These are phyloP conservation scores for Verticillium isaacii DNA, from an alignment of 2,329 filamentous ascomycete species.

Conservation along the genomic window DNA sequence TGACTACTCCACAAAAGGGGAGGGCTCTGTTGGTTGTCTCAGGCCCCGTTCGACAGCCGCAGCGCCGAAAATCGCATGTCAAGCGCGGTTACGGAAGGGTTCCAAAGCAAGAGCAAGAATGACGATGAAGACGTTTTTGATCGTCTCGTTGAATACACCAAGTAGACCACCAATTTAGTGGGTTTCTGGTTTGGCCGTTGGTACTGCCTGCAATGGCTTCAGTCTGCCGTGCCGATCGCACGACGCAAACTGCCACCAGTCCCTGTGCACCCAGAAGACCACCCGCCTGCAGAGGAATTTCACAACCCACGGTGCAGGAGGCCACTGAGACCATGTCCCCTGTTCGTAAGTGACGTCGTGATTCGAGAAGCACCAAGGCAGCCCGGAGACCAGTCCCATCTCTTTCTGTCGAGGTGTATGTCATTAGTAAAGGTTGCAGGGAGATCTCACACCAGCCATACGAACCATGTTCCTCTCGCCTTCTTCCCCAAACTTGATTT, in stretches of 20 bases:
- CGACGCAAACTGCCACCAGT: conserved; percentile 20
- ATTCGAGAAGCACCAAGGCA: conserved; percentile 14
- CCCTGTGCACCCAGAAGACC: conserved; percentile 14
- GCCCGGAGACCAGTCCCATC: conserved; percentile 12
- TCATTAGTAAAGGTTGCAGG: neutral
- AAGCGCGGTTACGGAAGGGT: too few relatives aligned
- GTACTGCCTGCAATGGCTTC: conserved; percentile 19
- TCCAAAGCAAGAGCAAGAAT: too few relatives aligned
- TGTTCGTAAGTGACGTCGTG: conserved; percentile 18
- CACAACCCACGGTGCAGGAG: conserved; percentile 13
- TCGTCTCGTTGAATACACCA: too few relatives aligned
- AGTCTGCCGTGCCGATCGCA: conserved; percentile 16
- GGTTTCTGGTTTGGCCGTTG: conserved; percentile 1
- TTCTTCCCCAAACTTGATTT: conserved; percentile 9
- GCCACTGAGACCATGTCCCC: conserved; percentile 23
- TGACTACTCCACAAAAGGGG: too few relatives aligned
- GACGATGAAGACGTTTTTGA: too few relatives aligned
- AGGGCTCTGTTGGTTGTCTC: too few relatives aligned
- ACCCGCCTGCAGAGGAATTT: conserved; percentile 13
- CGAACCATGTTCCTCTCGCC: conserved; percentile 17
- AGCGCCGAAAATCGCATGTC: too few relatives aligned
- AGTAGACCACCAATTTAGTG: too few relatives aligned
- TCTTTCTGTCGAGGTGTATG: conserved; percentile 10
- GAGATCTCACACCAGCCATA: neutral
- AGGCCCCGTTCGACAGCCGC: too few relatives aligned